Evolutionary conservation across 2,329 filamentous ascomycete genomes (phyloP).

Genomic region (Orbilia ellipsospora): DNA sequence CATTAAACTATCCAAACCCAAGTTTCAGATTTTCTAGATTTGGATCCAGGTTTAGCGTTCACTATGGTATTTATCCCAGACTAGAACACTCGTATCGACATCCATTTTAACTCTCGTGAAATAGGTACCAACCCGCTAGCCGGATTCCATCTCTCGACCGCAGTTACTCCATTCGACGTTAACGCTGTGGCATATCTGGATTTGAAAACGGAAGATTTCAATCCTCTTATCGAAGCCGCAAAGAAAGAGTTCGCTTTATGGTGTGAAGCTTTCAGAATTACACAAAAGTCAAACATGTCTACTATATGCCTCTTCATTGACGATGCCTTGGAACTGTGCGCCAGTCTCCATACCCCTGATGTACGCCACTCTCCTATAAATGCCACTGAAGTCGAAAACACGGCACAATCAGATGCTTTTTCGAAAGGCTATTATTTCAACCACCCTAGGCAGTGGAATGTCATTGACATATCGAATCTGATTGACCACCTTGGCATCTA

Average conservation of each 20-base stretch:
- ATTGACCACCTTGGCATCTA: slow-evolving; percentile 64
- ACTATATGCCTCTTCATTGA: slow-evolving; percentile 39
- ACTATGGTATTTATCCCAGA: slow-evolving; percentile 20
- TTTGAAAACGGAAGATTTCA: neutral
- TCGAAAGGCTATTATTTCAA: slow-evolving; percentile 57
- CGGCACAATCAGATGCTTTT: neutral
- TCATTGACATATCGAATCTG: slow-evolving; percentile 69
- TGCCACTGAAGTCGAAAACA: neutral
- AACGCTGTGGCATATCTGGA: neutral
- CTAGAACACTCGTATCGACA: neutral
- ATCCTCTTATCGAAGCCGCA: slow-evolving; percentile 10
- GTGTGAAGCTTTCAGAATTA: slow-evolving; percentile 5
- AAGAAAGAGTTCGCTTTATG: slow-evolving; percentile 32
- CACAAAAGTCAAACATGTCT: neutral
- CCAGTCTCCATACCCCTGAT: neutral
- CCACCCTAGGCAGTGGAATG: slow-evolving; percentile 66
- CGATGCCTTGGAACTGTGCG: slow-evolving; percentile 35
- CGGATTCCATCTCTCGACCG: slow-evolving; percentile 70
- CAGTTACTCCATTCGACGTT: slow-evolving; percentile 60
- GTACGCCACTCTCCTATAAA: neutral
- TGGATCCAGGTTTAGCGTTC: slow-evolving; percentile 26
- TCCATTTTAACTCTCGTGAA: neutral
- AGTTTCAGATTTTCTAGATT: slow-evolving; percentile 28
- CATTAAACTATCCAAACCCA: neutral
- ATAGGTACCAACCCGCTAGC: slow-evolving; percentile 66